Percentiles rank a stretch among this genome's conserved stretches.
These are phyloP conservation scores for Mucor indicus DNA, from an alignment of 371 early-diverging fungal genomes.

Conservation along the genomic window DNA sequence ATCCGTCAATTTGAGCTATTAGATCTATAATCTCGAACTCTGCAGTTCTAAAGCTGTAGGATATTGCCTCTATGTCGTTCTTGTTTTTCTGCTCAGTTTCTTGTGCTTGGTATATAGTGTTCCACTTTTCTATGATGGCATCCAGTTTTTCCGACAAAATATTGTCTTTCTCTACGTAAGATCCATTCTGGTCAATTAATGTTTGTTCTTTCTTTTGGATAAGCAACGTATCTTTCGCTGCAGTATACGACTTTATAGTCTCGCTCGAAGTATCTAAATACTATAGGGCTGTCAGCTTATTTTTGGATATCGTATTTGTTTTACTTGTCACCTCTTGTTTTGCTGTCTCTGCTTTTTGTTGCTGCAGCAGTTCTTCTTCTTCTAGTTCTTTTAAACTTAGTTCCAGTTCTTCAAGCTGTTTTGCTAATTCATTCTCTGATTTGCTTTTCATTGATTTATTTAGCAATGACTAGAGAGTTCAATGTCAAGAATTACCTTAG, in stretches of 20 bases:
- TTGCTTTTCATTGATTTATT: background rate
- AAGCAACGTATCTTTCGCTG: background rate
- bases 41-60: background rate
- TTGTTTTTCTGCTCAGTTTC: too few species aligned
- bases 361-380: background rate
- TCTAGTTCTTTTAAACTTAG: background rate
- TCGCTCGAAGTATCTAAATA: too few species aligned
- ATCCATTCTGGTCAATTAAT: background rate
- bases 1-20: slow-evolving; percentile 15
- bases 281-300: too few species aligned
- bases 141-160: background rate
- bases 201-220: background rate
- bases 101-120: too few species aligned
- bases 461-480: background rate
- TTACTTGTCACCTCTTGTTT: background rate
- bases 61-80: background rate
- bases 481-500: slow-evolving; percentile 9
- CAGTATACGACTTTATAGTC: background rate
- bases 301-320: too few species aligned
- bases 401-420: background rate
- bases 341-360: background rate
- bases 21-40: slow-evolving; percentile 17
- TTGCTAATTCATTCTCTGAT: background rate
- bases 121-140: too few species aligned
- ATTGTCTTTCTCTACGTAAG: background rate